Evolutionary conservation across 2,329 filamentous ascomycete genomes (phyloP), one percentile per base, ranked within the genome.

Genomic region (Trichophyton rubrum): DNA sequence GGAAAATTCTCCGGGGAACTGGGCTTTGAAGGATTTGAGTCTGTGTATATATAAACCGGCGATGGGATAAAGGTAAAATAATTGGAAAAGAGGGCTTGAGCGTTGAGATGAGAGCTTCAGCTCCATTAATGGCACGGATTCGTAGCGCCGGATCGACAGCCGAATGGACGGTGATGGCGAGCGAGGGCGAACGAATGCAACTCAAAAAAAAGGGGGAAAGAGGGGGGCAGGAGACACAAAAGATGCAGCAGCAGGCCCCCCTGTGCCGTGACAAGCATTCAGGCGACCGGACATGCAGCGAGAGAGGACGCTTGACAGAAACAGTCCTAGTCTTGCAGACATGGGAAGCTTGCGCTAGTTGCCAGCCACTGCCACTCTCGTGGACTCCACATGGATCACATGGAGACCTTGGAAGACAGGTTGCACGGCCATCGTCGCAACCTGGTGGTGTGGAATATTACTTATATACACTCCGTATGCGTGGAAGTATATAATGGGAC

Each of bases 371-470:
- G 27, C 38, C 43, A 47, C 38, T 51, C 43, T 51, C 58, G 30
- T 45, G 40, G 38, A 51, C 45, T 61, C 49, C 38, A 47, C 58
- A 58, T 45, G 56, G 56, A 58, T 41, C 35, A 41, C 56, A 58
- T 58, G 56, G 56, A 58, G 35, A 13, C n/a, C 13, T 35, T 30
- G 17, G 20, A 15, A 3, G 33, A 38, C 9, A 8, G 35, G 56
- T 55, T 35, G 49, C 49, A 55, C 49, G 49, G 49, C 49, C 24
- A 35, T 55, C 22, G 5, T 22, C 17, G 47, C 47, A 27, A 53
- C 22, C 11, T 38, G 22, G 22, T 27, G 47, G 47, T 53, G 15
- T 47, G 43, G 43, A 17, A 20, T 47, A 20, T 7, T 7, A n/a
- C n/a, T 30, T 27, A 38, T 11, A 38, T 38, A 38, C 33, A 30